These are phyloP conservation scores for Calycina herbarum DNA, from an alignment of 2,329 filamentous ascomycete genomes.

Conservation along the genomic window DNA sequence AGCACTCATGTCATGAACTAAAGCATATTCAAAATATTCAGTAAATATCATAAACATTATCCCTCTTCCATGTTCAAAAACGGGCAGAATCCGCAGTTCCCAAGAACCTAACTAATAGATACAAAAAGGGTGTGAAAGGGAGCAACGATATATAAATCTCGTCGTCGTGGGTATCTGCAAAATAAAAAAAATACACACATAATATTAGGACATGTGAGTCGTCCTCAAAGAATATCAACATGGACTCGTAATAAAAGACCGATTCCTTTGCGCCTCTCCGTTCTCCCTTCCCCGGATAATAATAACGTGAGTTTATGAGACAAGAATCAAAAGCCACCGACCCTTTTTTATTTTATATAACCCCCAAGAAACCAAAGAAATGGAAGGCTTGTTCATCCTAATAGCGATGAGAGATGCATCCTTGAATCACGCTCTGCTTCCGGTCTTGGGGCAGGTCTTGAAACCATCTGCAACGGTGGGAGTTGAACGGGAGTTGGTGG, in stretches of 20 bases:
- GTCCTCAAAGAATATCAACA: slow-evolving; percentile 1
- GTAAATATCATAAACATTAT: background rate
- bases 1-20: background rate
- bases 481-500: slow-evolving; percentile 37
- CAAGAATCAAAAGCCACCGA: background rate
- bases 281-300: background rate
- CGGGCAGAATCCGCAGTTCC: background rate
- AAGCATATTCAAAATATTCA: background rate
- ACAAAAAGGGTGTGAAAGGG: background rate
- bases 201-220: background rate
- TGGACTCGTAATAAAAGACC: background rate
- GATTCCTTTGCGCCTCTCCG: background rate
- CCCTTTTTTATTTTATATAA: background rate
- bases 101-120: background rate
- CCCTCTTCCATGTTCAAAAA: background rate
- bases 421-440: slow-evolving; percentile 32
- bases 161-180: slow-evolving; percentile 1
- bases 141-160: background rate
- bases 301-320: background rate
- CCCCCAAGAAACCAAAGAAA: background rate
- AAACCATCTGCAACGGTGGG: slow-evolving; percentile 31
- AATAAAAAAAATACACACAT: background rate
- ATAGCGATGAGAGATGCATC: slow-evolving; percentile 36
- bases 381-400: slow-evolving; percentile 24
- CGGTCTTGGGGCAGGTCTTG: slow-evolving; percentile 11